Conservation (phyloP, 2,329 filamentous ascomycete species). For the Botrytis medusae region DNA sequence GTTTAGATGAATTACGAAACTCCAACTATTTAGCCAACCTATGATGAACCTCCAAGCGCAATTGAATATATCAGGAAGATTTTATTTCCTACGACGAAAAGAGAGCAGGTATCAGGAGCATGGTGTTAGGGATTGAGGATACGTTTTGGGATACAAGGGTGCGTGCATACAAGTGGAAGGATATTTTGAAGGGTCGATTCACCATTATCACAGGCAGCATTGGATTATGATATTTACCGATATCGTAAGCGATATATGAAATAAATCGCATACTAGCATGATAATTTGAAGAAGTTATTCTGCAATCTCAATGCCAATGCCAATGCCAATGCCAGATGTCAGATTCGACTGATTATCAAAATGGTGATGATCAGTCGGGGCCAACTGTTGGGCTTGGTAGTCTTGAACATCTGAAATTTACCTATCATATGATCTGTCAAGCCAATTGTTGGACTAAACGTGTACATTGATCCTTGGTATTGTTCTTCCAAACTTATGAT, state of each 20-base stretch:
- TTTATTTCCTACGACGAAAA: neutral
- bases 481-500: neutral
- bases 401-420: neutral
- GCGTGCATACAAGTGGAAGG: neutral
- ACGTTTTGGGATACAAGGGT: slow-evolving; percentile 10
- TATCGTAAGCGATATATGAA: neutral
- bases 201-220: neutral
- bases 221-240: neutral
- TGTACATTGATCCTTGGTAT: neutral
- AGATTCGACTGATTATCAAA: neutral
- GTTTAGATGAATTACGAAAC: slow-evolving; percentile 65
- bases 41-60: neutral
- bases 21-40: slow-evolving; percentile 20
- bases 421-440: neutral
- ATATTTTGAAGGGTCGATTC: slow-evolving; percentile 1
- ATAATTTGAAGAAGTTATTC: neutral
- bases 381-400: neutral
- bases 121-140: slow-evolving; percentile 17
- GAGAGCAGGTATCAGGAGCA: slow-evolving; percentile 17
- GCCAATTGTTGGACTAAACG: slow-evolving; percentile 1
- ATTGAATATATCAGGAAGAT: slow-evolving; percentile 14
- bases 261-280: neutral
- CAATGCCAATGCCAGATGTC: neutral
- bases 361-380: neutral
- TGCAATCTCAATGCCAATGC: neutral